Conservation (phyloP, 1,284 basidiomycete species). For the Sporisorium exsertum region DNA sequence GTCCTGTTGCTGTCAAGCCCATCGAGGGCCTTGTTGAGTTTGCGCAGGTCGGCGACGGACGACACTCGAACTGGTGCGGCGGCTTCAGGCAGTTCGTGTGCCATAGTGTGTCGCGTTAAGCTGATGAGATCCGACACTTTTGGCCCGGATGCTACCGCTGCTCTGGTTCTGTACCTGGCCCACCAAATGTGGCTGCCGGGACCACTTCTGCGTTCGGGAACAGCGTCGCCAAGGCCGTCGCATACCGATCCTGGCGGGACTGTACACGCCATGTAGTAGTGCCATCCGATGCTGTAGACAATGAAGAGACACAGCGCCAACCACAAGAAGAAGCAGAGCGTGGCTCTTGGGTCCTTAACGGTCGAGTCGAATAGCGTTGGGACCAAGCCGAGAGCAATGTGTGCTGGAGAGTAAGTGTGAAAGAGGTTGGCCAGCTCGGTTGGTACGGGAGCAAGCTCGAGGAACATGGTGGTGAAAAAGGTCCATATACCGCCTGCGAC, state of each 20-base stretch:
- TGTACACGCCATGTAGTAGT: constrained; percentile 87
- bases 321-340: constrained; percentile 47
- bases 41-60: constrained; percentile 38
- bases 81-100: constrained; percentile 26
- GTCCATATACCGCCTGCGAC: constrained; percentile 78
- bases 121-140: constrained; percentile 11
- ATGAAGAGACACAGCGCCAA: constrained; percentile 79
- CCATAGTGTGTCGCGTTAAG: constrained; percentile 2
- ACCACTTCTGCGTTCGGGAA: constrained; percentile 54
- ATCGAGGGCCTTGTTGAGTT: constrained; percentile 39
- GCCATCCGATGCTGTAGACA: constrained; percentile 80
- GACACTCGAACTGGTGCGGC: constrained; percentile 41
- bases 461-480: constrained; percentile 74
- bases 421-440: constrained; percentile 47
- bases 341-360: constrained; percentile 28
- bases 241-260: constrained; percentile 71
- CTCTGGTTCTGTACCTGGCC: constrained; percentile 46
- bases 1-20: constrained; percentile 36
- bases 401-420: constrained; percentile 53
- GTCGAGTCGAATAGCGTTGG: constrained; percentile 38
- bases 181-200: constrained; percentile 65
- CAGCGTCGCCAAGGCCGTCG: constrained; percentile 48
- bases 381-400: constrained; percentile 56
- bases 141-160: constrained; percentile 37
- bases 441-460: constrained; percentile 48